Evolutionary conservation across 306 rosid species (phyloP), one percentile per base, ranked within the genome.

Genomic region (Morella rubra): DNA sequence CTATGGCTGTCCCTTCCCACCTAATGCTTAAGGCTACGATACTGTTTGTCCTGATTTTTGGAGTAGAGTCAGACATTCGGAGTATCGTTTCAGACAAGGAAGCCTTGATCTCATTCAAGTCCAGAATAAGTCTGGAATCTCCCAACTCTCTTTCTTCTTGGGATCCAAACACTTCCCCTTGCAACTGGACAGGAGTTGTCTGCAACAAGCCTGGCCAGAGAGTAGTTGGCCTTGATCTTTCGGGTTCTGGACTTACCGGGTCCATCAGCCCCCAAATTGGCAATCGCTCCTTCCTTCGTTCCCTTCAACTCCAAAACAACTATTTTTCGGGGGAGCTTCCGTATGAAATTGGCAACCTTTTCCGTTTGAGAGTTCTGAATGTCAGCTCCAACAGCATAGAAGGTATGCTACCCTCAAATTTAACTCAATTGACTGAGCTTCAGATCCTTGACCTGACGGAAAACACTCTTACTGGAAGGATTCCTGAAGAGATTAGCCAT

Each of bases 141-240:
- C 13, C 81, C 12, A 62, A 73, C 55, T 73, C 76, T 44, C 71
- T 84, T 19, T 80, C 84, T 15, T 83, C 87, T 56, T 89, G 91
- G 97, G 75, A 53, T 80, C 79, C 78, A 0, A 76, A 60, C 19
- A 79, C 89, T 54, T 78, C 87, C 1, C 89, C 89, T 0, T 89
- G 91, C 83, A 81, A 89, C 20, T 90, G 96, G 96, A 86, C 86
- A 5, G 93, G 91, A 75, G 88, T 93, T 5, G 44, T 45, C 1
- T 91, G 97, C 81, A 83, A 73, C 73, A 81, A 32, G 44, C 68
- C 44, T 44, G 52, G 58, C 46, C 71, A 76, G 1, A 84, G 98
- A 85, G 96, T 93, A 0, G 71, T 80, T 24, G 76, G 49, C 56
- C 72, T 89, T 0, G 70, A 87, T 20, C 93, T 93, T 72, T 86